Evolutionary conservation across 768 basidiomycete genomes (phyloP).

Genomic region (Pleurotus tuber-regium): DNA sequence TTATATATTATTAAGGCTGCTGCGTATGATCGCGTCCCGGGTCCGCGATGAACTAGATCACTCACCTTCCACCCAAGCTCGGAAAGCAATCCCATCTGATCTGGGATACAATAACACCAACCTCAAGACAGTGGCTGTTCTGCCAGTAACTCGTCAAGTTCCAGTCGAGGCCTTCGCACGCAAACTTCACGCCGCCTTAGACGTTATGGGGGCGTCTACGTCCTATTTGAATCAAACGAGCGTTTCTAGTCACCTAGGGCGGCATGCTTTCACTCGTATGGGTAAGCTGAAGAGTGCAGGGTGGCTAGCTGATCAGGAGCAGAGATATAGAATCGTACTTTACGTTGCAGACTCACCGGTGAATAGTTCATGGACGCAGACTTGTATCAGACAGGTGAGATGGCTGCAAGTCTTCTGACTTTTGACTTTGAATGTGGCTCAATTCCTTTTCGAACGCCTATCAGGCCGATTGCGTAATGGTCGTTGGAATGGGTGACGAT

Average conservation of each 20-base stretch:
- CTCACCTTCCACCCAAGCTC: conserved; percentile 47
- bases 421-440: no score
- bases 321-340: conserved; percentile 88
- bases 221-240: conserved; percentile 93
- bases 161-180: conserved; percentile 89
- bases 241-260: conserved; percentile 86
- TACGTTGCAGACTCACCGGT: conserved; percentile 97
- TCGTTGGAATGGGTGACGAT: conserved; percentile 93
- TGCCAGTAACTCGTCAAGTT: conserved; percentile 84
- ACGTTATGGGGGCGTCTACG: conserved; percentile 91
- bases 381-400: conserved; percentile 87
- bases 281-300: conserved; percentile 89
- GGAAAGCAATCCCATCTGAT: conserved; percentile 49
- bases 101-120: conserved; percentile 79
- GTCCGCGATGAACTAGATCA: conserved; percentile 82
- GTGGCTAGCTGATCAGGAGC: conserved; percentile 96
- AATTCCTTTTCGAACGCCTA: no score
- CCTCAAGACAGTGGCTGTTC: conserved; percentile 89
- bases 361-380: conserved; percentile 96
- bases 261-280: conserved; percentile 94
- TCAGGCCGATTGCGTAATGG: conserved; percentile 90
- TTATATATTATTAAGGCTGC: conserved; percentile 41
- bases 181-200: conserved; percentile 84
- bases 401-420: no score
- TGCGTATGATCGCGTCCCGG: conserved; percentile 89